These are phyloP conservation scores for Asterophora lycoperdoides DNA, from an alignment of 768 basidiomycete genomes.

Conservation along the genomic window DNA sequence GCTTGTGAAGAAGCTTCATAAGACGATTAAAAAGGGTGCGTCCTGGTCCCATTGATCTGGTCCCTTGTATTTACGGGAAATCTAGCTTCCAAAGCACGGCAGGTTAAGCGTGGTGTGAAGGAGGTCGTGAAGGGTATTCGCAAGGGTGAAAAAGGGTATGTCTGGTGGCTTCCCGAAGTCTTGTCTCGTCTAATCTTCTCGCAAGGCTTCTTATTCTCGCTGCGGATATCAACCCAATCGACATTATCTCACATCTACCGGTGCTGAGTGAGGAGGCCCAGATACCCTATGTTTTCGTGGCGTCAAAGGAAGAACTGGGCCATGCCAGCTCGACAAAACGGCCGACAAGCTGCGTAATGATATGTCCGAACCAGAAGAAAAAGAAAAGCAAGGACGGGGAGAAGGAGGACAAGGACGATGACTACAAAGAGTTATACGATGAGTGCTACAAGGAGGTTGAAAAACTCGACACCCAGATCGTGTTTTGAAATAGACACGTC, in stretches of 20 bases:
- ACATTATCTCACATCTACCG: conserved; percentile 97
- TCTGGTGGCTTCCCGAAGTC: conserved; percentile 8
- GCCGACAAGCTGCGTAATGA: conserved; percentile 96
- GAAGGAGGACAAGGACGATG: conserved; percentile 66
- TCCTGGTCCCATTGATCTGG: neutral
- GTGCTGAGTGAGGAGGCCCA: conserved; percentile 90
- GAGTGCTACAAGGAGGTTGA: conserved; percentile 85
- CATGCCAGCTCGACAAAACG: conserved; percentile 95
- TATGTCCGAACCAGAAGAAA: conserved; percentile 79
- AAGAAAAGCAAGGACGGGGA: conserved; percentile 63
- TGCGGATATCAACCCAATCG: conserved; percentile 95
- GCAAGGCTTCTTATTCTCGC: conserved; percentile 86
- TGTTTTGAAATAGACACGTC: conserved; percentile 43
- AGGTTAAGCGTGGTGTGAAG: conserved; percentile 97
- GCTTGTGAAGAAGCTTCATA: conserved; percentile 90
- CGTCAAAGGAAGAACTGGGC: conserved; percentile 94
- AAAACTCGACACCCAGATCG: conserved; percentile 67
- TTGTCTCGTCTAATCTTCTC: neutral
- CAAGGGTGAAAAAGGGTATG: conserved; percentile 95
- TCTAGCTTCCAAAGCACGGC: conserved; percentile 87
- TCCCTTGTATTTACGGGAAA: conserved; percentile 4
- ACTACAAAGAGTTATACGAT: conserved; percentile 82
- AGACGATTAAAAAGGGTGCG: conserved; percentile 87
- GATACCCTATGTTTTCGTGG: conserved; percentile 85
- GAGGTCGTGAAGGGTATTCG: conserved; percentile 97